Percentiles rank a stretch among this genome's conserved stretches.
Conservation (phyloP, 495 filamentous ascomycete species). For the Extremus antarcticus region DNA sequence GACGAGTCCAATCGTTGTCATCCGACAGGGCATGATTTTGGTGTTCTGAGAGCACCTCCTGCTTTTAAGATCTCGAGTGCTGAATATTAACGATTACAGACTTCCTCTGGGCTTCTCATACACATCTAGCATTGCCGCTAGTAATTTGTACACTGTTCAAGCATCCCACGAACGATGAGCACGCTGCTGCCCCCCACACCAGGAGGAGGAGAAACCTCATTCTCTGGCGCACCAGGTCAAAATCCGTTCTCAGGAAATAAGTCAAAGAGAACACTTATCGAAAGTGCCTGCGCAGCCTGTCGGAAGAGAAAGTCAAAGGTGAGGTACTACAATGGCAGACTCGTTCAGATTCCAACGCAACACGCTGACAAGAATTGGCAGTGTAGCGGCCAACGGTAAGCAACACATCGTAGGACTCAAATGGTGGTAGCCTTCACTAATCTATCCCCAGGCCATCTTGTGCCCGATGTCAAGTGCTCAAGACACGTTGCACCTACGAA, state of each 20-base stretch:
- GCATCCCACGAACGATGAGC: too few species aligned
- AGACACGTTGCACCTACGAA: slow-evolving; percentile 14
- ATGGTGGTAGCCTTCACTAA: not conserved
- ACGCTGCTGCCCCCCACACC: not conserved
- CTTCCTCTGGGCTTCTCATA: not conserved
- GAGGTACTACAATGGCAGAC: not conserved
- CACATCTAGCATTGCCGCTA: not conserved
- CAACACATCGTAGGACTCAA: not conserved
- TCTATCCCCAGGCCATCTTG: slow-evolving; percentile 8
- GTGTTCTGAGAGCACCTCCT: too few species aligned
- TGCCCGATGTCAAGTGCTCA: slow-evolving; percentile 8
- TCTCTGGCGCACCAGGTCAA: too few species aligned
- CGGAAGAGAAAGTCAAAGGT: slow-evolving; percentile 15
- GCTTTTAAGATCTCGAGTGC: too few species aligned
- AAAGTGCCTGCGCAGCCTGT: slow-evolving; percentile 18
- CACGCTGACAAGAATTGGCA: not conserved
- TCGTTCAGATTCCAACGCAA: not conserved
- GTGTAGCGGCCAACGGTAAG: slow-evolving; percentile 15
- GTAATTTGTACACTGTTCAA: too few species aligned
- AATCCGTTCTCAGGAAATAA: not conserved
- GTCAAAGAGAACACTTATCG: slow-evolving; percentile 15
- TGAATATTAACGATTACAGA: not conserved
- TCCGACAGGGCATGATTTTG: too few species aligned
- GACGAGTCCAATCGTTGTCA: too few species aligned
- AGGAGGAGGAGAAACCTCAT: not conserved